Base-by-base conservation (phyloP, 176 grass and related monocot genomes). In the Luzula sylvatica region DNA sequence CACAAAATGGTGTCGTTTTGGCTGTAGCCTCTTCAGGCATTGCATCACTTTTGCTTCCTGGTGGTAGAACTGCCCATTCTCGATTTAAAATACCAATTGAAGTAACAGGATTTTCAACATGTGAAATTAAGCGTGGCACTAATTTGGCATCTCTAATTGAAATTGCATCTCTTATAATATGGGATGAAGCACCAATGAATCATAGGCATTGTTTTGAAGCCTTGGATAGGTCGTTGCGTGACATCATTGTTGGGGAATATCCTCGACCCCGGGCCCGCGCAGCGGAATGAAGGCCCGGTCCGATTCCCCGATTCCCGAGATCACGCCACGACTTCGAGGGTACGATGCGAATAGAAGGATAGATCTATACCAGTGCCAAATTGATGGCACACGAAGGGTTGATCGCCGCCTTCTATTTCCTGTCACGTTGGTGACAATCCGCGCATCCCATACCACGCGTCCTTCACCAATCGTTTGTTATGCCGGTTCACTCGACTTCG, bases 1-100 rank as follows among this genome's bases (percentile, higher is more conserved):
- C 38, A 0, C 1, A 20, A 0, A 26, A 18, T 3, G 18, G 56
- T 7, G 48, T 70, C 35, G 32, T 52, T 0, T 9, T 55, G 0
- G 13, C 50, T 42, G 65, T 68, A 4, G 32, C 49, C 0, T 55
- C 49, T 3, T 53, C 66, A 3, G 23, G 17, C 0, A 44, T 39
- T 2, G 49, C 48, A 22, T 66, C 62, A 0, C 2, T 66, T 0
- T 2, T 66, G 1, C 5, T 66, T 0, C 45, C 45, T 21, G 25
- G 25, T 20, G 39, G 52, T 12, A 3, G 66, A n/a, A 58, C 20
- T 0, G 38, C 52, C 1, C 66, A 70, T 24, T 70, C 38, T 3
- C 22, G 66, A 4, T 70, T 70, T 39, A 55, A 58, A 28, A 70
- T 58, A 22, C 66, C 53, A 2, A 39, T 70, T 9, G 28, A 70